Conservation (phyloP, 495 filamentous ascomycete genomes). For the Neurospora sublineolata region DNA sequence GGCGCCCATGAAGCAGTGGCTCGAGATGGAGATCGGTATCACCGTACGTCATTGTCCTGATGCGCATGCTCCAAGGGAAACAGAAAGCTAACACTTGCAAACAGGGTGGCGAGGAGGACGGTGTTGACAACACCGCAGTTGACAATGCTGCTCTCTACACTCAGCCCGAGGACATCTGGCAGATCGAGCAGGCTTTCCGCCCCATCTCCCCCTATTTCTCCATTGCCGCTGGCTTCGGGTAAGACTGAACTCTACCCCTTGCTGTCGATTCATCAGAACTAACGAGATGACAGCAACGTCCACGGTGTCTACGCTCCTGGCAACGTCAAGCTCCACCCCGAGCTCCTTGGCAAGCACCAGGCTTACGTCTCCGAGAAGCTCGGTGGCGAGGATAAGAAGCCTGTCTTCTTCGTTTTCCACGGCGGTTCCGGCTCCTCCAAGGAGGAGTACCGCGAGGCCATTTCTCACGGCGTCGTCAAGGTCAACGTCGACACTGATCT, state of each 20-base stretch:
- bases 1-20: conserved; percentile 93
- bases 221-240: conserved; percentile 83
- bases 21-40: conserved; percentile 73
- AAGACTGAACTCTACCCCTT: not conserved
- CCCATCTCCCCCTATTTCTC: conserved; percentile 88
- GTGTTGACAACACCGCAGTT: conserved; percentile 72
- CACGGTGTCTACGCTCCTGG: conserved; percentile 99
- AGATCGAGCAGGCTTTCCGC: conserved; percentile 66
- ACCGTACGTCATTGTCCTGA: conserved; percentile 2
- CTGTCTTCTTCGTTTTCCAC: conserved; percentile 98
- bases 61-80: not conserved
- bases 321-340: conserved; percentile 90
- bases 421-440: conserved; percentile 86
- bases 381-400: conserved; percentile 58
- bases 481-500: conserved; percentile 86
- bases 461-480: conserved; percentile 89
- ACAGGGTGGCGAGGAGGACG: conserved; percentile 92
- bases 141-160: conserved; percentile 97
- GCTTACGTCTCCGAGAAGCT: conserved; percentile 69
- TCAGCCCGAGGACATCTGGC: conserved; percentile 87
- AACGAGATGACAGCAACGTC: conserved; percentile 59
- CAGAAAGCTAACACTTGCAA: conserved; percentile 67
- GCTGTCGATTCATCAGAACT: not conserved
- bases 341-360: conserved; percentile 92
- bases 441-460: conserved; percentile 77